These are phyloP conservation scores for Penicillium subrubescens DNA, from an alignment of 495 filamentous ascomycete species.

Conservation along the genomic window DNA sequence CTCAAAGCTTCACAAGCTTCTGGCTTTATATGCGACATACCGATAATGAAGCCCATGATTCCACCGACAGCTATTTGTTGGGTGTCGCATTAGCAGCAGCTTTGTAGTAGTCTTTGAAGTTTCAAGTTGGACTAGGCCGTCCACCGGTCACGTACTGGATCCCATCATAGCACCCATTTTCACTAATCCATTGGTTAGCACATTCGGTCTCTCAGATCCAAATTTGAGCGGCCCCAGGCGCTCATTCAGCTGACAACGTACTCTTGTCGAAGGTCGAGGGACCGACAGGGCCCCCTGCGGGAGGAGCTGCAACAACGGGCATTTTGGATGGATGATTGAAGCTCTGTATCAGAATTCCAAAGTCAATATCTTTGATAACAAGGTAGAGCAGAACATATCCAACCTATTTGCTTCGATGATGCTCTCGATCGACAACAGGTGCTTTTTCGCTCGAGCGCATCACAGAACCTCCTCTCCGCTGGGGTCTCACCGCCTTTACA, in stretches of 20 bases:
- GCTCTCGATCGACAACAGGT: conserved; percentile 6
- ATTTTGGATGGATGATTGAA: conserved; percentile 42
- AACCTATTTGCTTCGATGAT: not conserved
- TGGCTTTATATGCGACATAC: conserved; percentile 46
- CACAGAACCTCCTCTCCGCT: conserved; percentile 23
- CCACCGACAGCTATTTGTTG: conserved; percentile 74
- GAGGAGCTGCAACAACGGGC: conserved; percentile 67
- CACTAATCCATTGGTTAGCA: conserved; percentile 57
- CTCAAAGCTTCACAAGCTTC: not conserved
- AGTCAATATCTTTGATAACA: not conserved
- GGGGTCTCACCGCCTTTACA: conserved; percentile 11
- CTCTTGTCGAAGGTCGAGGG: conserved; percentile 92
- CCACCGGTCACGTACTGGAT: conserved; percentile 67
- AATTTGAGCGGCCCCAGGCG: not conserved
- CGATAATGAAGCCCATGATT: conserved; percentile 97
- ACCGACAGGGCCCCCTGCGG: conserved; percentile 53
- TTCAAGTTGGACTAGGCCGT: not conserved
- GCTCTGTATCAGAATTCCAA: not conserved
- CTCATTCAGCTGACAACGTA: conserved; percentile 49
- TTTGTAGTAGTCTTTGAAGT: not conserved
- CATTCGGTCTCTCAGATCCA: not conserved
- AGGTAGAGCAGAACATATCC: conserved; percentile 3
- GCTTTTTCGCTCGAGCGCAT: conserved; percentile 24
- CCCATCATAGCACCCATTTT: conserved; percentile 99
- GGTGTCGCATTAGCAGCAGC: conserved; percentile 15